phyloP scores from a whole-genome alignment of 1,284 basidiomycete species.

The Schizopora paradoxa region DNA sequence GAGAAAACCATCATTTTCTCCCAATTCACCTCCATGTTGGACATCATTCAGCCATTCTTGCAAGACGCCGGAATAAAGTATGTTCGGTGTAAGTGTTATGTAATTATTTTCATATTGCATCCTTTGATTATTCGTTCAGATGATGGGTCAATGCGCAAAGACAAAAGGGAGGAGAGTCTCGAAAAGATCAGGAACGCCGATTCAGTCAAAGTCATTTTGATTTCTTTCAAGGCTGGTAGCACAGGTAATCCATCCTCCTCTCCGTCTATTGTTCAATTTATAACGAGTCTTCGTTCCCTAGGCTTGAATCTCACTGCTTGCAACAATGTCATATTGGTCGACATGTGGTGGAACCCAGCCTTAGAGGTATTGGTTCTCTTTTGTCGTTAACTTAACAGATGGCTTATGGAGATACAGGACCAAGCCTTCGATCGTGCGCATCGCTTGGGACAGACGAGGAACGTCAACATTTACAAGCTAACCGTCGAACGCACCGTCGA shows the following conservation, averaged over 20 bases:
- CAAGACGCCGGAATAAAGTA: constrained; percentile 58
- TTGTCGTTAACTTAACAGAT: constrained; percentile 6
- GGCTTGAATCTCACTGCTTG: constrained; percentile 93
- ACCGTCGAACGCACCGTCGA: constrained; percentile 88
- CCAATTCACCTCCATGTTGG: constrained; percentile 89
- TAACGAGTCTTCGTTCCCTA: constrained; percentile 22
- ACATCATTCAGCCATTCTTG: constrained; percentile 83
- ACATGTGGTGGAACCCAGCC: constrained; percentile 95
- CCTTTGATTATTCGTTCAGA: constrained; percentile 41
- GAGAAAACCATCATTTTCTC: constrained; percentile 92
- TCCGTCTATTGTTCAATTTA: constrained; percentile 4
- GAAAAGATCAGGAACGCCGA: constrained; percentile 64
- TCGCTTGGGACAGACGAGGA: constrained; percentile 80
- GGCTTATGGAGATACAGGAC: constrained; percentile 39
- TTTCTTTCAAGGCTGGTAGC: constrained; percentile 95
- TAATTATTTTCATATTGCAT: not conserved
- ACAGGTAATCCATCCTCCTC: constrained; percentile 65
- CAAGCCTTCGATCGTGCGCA: constrained; percentile 95
- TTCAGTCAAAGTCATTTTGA: constrained; percentile 72
- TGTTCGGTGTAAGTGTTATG: constrained; percentile 73
- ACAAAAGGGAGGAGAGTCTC: constrained; percentile 71
- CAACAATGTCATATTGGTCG: constrained; percentile 89
- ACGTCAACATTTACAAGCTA: constrained; percentile 92
- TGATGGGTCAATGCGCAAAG: constrained; percentile 81
- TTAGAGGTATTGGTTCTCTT: constrained; percentile 49